Percentiles rank a stretch among this genome's conserved stretches.
These are phyloP conservation scores for Vachellia pachyceras DNA, from an alignment of 306 rosid genomes.

Conservation along the genomic window DNA sequence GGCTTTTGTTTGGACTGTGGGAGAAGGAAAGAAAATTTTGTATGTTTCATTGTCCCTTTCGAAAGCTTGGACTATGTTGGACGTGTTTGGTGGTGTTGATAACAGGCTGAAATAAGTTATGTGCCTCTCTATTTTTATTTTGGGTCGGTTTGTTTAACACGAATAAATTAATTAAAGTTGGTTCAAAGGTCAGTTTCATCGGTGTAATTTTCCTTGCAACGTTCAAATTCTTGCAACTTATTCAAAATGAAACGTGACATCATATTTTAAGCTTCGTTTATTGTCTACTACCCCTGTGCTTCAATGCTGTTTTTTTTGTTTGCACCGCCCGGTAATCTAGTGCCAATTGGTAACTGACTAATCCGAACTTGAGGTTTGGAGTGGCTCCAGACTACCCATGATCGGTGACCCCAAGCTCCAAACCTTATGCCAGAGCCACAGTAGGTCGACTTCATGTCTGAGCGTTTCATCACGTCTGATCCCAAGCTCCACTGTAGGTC, in stretches of 20 bases:
- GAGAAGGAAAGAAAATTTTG: no score
- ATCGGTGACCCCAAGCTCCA: no score
- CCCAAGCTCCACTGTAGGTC: no score
- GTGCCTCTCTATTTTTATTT: slow-evolving; percentile 13
- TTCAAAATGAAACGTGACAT: not conserved
- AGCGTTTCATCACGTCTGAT: no score
- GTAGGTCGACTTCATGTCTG: no score
- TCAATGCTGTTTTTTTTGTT: not conserved
- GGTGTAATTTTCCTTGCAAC: not conserved
- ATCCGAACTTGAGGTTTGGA: no score
- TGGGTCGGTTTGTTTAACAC: slow-evolving; percentile 36
- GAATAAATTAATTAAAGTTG: slow-evolving; percentile 13
- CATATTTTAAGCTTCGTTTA: not conserved
- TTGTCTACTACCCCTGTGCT: not conserved
- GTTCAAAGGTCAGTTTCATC: slow-evolving; percentile 26
- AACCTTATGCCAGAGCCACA: no score
- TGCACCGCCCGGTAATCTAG: no score
- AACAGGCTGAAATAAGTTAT: slow-evolving; percentile 38
- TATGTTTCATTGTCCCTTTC: slow-evolving; percentile 52
- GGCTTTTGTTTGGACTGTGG: slow-evolving; percentile 45
- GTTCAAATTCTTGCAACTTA: not conserved
- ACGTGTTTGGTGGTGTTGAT: slow-evolving; percentile 58
- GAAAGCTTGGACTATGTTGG: slow-evolving; percentile 17
- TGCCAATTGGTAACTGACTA: no score
- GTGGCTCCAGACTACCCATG: no score